phyloP scores from a whole-genome alignment of 345 rosid species.

The Passiflora organensis region DNA sequence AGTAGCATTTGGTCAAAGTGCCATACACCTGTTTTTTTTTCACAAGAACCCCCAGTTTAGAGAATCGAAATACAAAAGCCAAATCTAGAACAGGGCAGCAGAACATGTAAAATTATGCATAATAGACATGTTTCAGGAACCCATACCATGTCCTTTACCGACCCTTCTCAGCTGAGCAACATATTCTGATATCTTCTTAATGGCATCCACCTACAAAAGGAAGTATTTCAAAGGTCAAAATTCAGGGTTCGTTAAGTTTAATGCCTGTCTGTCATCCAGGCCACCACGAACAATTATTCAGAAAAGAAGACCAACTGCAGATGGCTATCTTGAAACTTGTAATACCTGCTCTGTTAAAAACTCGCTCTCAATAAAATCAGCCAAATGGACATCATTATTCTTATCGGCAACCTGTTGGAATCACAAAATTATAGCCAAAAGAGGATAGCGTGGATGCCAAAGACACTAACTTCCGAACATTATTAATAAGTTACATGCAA shows the following conservation, averaged over 20 bases:
- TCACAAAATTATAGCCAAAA: neutral
- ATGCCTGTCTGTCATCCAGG: no score
- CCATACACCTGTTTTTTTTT: slow-evolving; percentile 28
- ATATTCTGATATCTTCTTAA: slow-evolving; percentile 28
- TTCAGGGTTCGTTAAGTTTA: neutral
- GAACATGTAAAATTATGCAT: no score
- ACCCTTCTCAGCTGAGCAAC: slow-evolving; percentile 33
- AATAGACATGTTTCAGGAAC: neutral
- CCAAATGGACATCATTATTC: slow-evolving; percentile 22
- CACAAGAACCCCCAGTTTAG: neutral
- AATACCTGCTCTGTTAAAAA: slow-evolving; percentile 28
- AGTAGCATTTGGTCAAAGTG: slow-evolving; percentile 34
- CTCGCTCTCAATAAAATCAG: slow-evolving; percentile 25
- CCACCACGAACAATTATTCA: neutral
- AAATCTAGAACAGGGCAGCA: neutral
- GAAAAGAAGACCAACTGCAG: no score
- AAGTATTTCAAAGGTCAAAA: neutral
- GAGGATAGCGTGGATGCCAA: neutral
- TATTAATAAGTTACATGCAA: no score
- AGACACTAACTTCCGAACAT: no score
- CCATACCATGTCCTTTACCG: slow-evolving; percentile 23
- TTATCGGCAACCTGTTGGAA: slow-evolving; percentile 14
- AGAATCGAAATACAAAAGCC: neutral
- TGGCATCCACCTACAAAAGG: slow-evolving; percentile 20
- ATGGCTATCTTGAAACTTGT: neutral